These are phyloP conservation scores for Fraxinus angustifolia DNA, from an alignment of 305 asterid species.

Conservation along the genomic window DNA sequence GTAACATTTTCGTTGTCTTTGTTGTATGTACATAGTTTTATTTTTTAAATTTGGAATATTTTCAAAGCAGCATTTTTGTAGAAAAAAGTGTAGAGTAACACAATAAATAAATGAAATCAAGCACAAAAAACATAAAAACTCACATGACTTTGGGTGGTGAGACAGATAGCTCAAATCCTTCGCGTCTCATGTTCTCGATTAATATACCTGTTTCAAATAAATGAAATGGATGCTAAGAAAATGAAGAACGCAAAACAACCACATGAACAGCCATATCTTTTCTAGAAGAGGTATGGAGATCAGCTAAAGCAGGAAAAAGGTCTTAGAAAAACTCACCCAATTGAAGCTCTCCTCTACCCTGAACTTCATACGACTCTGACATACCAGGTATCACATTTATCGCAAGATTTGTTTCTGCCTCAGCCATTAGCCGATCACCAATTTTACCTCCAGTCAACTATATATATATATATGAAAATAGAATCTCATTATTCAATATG, in stretches of 20 bases:
- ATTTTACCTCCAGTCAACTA: conserved; percentile 98
- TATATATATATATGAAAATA: conserved; percentile 19
- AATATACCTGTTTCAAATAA: conserved; percentile 64
- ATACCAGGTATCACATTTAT: conserved; percentile 84
- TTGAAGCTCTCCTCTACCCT: conserved; percentile 99
- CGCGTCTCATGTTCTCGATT: conserved; percentile 99
- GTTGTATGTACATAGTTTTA: neutral
- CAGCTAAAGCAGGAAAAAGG: neutral
- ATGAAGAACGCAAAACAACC: neutral
- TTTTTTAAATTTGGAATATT: neutral
- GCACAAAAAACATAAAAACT: conserved; percentile 35
- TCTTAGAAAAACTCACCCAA: conserved; percentile 56
- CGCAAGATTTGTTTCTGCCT: conserved; percentile 95
- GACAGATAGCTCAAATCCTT: conserved; percentile 93
- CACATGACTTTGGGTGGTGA: conserved; percentile 99
- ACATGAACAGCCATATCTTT: conserved; percentile 13
- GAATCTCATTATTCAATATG: conserved; percentile 18
- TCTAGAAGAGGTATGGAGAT: neutral
- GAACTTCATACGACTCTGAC: conserved; percentile 97
- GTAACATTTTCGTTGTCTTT: neutral
- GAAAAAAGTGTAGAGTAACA: neutral
- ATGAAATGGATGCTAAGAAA: conserved; percentile 17
- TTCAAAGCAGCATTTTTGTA: neutral
- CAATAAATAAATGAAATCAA: neutral
- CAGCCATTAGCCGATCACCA: conserved; percentile 90